Percentiles rank a stretch among this genome's conserved stretches.
Conservation (phyloP, 2,329 filamentous ascomycete species). For the Neoascochyta sp. region DNA sequence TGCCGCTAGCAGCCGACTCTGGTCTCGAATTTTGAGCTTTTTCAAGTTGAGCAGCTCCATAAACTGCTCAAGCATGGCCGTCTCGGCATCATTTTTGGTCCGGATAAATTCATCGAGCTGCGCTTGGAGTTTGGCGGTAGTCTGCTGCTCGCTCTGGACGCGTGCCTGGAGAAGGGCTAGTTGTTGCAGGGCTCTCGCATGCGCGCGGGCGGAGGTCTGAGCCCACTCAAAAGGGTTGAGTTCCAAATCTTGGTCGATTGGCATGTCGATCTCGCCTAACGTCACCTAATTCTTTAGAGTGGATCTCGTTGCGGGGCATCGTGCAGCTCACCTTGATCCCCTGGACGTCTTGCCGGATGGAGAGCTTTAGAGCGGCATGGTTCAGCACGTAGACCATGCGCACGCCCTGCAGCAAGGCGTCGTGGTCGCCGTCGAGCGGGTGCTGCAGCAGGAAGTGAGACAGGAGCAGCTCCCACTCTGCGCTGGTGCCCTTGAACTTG, state of each 20-base stretch:
- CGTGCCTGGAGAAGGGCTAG: slow-evolving; percentile 44
- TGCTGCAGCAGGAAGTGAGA: slow-evolving; percentile 53
- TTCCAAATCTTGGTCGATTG: slow-evolving; percentile 54
- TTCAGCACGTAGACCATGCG: slow-evolving; percentile 58
- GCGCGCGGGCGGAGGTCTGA: slow-evolving; percentile 52
- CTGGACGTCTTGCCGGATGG: slow-evolving; percentile 58
- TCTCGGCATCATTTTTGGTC: slow-evolving; percentile 65
- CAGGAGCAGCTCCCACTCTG: slow-evolving; percentile 66
- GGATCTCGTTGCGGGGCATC: not conserved
- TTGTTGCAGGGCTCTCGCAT: slow-evolving; percentile 45
- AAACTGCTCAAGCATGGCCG: slow-evolving; percentile 65
- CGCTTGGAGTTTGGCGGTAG: slow-evolving; percentile 56
- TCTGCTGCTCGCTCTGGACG: slow-evolving; percentile 51
- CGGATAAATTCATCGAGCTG: slow-evolving; percentile 65
- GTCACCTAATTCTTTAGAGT: slow-evolving; percentile 39
- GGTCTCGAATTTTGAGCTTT: slow-evolving; percentile 73
- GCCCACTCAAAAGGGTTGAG: slow-evolving; percentile 71
- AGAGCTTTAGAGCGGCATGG: slow-evolving; percentile 54
- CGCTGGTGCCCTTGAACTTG: slow-evolving; percentile 37
- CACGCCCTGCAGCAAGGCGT: slow-evolving; percentile 51
- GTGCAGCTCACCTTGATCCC: slow-evolving; percentile 65
- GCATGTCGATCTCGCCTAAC: slow-evolving; percentile 63
- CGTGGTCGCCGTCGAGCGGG: slow-evolving; percentile 41
- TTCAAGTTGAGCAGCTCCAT: slow-evolving; percentile 70
- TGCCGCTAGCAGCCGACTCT: slow-evolving; percentile 59